These are phyloP conservation scores for Vanrija sp. DNA, from an alignment of 1,284 basidiomycete genomes.

Conservation along the genomic window DNA sequence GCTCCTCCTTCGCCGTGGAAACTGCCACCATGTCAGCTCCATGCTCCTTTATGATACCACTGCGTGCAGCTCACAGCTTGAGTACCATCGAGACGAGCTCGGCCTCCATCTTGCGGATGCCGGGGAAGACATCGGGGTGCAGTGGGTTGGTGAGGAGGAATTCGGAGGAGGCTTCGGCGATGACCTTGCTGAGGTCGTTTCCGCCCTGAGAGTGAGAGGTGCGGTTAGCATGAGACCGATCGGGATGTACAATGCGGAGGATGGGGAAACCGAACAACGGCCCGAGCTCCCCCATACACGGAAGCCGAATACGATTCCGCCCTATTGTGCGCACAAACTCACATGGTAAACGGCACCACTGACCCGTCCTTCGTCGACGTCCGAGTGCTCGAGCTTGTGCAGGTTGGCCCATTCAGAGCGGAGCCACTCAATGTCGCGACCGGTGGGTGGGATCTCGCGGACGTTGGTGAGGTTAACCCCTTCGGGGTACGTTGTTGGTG, in stretches of 20 bases:
- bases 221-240: slow-evolving; percentile 9
- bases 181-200: slow-evolving; percentile 62
- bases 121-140: slow-evolving; percentile 92
- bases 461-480: slow-evolving; percentile 54
- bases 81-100: slow-evolving; percentile 95
- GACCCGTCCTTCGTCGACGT: slow-evolving; percentile 62
- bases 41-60: background rate
- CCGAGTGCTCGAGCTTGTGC: slow-evolving; percentile 63
- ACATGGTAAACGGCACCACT: slow-evolving; percentile 84
- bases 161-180: slow-evolving; percentile 47
- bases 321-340: slow-evolving; percentile 48
- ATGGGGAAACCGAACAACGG: background rate
- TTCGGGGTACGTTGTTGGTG: slow-evolving; percentile 52
- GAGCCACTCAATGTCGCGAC: slow-evolving; percentile 72
- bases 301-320: background rate
- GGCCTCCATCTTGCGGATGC: slow-evolving; percentile 92
- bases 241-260: background rate
- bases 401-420: slow-evolving; percentile 71
- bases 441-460: slow-evolving; percentile 62
- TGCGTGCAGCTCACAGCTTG: slow-evolving; percentile 53
- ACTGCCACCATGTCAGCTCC: slow-evolving; percentile 29
- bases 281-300: background rate
- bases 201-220: slow-evolving; percentile 62
- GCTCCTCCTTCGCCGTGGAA: slow-evolving; percentile 81
- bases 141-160: slow-evolving; percentile 68